Base-by-base conservation (phyloP, 2,329 filamentous ascomycete genomes). In the Paecilomyces fulvus region DNA sequence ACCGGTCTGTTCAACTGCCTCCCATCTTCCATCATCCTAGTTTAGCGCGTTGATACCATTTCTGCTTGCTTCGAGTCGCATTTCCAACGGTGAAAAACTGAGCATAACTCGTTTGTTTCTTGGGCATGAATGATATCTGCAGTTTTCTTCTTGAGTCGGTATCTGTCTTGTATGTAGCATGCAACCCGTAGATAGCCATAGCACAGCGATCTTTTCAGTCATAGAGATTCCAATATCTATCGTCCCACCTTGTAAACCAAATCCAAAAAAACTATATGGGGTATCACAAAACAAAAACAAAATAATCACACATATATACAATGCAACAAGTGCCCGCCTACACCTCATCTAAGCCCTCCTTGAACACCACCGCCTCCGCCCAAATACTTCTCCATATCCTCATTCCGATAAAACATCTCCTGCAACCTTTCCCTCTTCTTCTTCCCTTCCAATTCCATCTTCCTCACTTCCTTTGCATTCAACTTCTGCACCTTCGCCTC, bases 381-480 rank as follows among this genome's bases (percentile, higher is more conserved):
- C 17, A 95, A 72, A 68, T 95, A 94, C 66, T 80, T 83, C 64
- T 91, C 83, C 55, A 95, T 76, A 61, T 92, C 87, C n/a, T 88
- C 81, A 61, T 83, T 85, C 20, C 83, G 80, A 71, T 89, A 92
- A 60, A 96, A 87, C 73, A 89, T 79, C 63, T 83, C 79, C 61
- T 85, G 80, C 58, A 96, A 69, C 64, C 75, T 83, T 58, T 88
- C 82, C 17, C 80, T 78, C 59, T 78, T 85, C 68, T 75, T 83
- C 73, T 79, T 86, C 56, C 86, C 84, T 60, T 85, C 82, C 49
- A 77, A 73, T 2, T 83, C 83, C 66, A 80, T 72, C 68, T 83
- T 84, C 63, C 83, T 80, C 43, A 86, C 78, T 70, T 88, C 83
- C 64, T 86, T 89, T n/a, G 87, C 86, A 70, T 87, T 86, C 58